These are phyloP conservation scores for Smallanthus sonchifolius DNA, from an alignment of 129 eudicot species.

Conservation along the genomic window DNA sequence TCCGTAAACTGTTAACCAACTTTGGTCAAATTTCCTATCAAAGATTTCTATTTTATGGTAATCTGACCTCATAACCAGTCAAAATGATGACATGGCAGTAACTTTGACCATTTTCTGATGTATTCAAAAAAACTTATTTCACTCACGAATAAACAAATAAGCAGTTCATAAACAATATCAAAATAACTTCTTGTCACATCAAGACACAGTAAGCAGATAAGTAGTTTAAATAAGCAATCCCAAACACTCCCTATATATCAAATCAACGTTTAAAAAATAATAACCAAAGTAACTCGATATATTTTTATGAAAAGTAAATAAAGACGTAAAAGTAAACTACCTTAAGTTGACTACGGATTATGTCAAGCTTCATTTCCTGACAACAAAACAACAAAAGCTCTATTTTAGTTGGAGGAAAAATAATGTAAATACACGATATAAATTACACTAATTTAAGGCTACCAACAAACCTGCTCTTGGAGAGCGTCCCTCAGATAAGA, in stretches of 20 bases:
- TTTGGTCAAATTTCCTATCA: not conserved
- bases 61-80: not conserved
- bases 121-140: not conserved
- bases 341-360: slow-evolving; percentile 73
- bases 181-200: not conserved
- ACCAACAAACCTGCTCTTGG: slow-evolving; percentile 76
- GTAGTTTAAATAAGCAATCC: not conserved
- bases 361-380: slow-evolving; percentile 78
- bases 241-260: not conserved
- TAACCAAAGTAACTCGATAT: not conserved
- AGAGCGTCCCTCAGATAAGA: slow-evolving; percentile 68
- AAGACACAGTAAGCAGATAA: not conserved
- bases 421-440: not conserved
- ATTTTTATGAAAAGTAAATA: slow-evolving; percentile 1
- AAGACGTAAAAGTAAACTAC: slow-evolving; percentile 29
- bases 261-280: not conserved
- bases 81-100: not conserved
- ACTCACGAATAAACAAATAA: not conserved
- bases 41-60: not conserved
- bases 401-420: not conserved
- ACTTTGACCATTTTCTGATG: not conserved
- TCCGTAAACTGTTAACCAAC: not conserved
- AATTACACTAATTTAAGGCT: slow-evolving; percentile 1
- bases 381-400: slow-evolving; percentile 24
- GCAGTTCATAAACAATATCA: not conserved